Base-by-base conservation (phyloP, 768 basidiomycete genomes). In the Lactarius sanguifluus region DNA sequence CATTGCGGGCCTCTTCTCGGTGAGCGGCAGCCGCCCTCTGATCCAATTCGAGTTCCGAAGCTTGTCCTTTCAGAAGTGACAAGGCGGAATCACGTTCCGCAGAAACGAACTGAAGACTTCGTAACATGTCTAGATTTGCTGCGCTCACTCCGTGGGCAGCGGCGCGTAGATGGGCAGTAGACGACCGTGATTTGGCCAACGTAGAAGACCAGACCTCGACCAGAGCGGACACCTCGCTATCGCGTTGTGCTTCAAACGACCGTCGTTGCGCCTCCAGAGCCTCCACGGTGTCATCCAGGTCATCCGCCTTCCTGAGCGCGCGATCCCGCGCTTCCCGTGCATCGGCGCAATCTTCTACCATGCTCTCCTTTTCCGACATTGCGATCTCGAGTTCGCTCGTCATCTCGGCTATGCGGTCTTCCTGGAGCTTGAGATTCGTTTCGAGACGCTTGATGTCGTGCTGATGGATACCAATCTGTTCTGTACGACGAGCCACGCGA, bases 281-380 rank as follows among this genome's bases (percentile, higher is more conserved):
- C 73, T 88, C 91, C 59, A 84, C 68, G 67, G 85, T 83, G 50
- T 86, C 82, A 70, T 92, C 91, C 65, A 87, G 73, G n/a, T 75
- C 76, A 64, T 92, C 92, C 32, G 83, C 74, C 65, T 77, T 79
- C 62, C 73, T 72, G 52, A 86, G 73, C 5, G 90, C 88, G 30
- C 81, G 81, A 74, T 94, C 88, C 41, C 92, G 81, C 25, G 87
- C 84, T 62, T 88, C 88, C 61, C 92, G 80, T 2, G 90, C 90
- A 62, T 88, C 86, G 5, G 87, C 87, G 71, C 92, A 93, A 72
- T 94, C 92, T 68, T 92, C 91, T 0, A 93, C 84, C 89, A 94
- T 91, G 2, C 89, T 86, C 64, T 85, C 85, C 74, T 88, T 91
- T 78, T 92, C 84, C 5, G 85, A 81, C 25, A 77, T 79, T 65